phyloP scores from a whole-genome alignment of 768 basidiomycete species.

The Brasilioporus rufonigricans region DNA sequence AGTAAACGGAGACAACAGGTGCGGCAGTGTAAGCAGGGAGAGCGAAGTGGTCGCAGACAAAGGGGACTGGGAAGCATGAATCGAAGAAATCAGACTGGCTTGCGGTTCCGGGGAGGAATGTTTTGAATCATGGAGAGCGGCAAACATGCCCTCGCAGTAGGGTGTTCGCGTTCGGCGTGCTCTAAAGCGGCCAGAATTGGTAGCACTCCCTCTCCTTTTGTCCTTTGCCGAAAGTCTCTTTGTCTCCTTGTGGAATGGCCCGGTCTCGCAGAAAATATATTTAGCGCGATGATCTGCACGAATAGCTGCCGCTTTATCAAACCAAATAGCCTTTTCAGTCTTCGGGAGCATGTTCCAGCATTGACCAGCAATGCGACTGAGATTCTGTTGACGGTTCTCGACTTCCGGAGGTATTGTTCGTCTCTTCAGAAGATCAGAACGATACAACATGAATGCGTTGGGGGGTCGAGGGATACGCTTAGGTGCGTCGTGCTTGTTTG shows the following conservation, averaged over 20 bases:
- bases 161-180: conserved; percentile 25
- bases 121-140: conserved; percentile 3
- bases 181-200: conserved; percentile 29
- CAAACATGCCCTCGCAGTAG: conserved; percentile 16
- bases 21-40: conserved; percentile 16
- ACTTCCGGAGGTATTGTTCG: conserved; percentile 40
- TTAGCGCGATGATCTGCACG: conserved; percentile 28
- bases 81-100: background rate
- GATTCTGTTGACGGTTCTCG: conserved; percentile 54
- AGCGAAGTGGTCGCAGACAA: conserved; percentile 5
- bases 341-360: conserved; percentile 47
- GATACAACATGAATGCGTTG: conserved; percentile 59
- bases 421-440: conserved; percentile 48
- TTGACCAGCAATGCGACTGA: conserved; percentile 50
- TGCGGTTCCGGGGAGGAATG: conserved; percentile 4
- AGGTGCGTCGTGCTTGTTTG: conserved; percentile 1
- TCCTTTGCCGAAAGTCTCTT: conserved; percentile 15
- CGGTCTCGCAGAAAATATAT: conserved; percentile 31
- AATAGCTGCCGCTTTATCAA: conserved; percentile 26
- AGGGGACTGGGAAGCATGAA: background rate
- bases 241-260: conserved; percentile 23
- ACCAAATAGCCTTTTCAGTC: conserved; percentile 37
- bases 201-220: conserved; percentile 35
- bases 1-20: conserved; percentile 16
- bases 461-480: conserved; percentile 46